Conservation (phyloP, 257 asterid genomes). For the Agastache rugosa region DNA sequence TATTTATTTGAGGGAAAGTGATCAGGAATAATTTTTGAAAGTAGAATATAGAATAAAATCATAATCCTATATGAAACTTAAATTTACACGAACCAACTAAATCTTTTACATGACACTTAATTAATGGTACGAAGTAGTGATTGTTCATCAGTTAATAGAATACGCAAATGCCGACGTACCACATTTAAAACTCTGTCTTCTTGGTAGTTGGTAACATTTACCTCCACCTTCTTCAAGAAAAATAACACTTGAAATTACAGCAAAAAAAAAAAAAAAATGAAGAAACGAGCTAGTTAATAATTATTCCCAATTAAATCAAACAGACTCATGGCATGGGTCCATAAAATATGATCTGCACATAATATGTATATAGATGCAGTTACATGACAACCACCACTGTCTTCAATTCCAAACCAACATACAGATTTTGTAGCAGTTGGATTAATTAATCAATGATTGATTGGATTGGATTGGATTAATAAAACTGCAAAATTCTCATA, state of each 20-base stretch:
- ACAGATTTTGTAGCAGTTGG: not conserved
- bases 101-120: too few species aligned
- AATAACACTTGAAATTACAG: not conserved
- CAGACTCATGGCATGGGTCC: not conserved
- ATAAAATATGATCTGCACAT: not conserved
- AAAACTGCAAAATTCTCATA: too few species aligned
- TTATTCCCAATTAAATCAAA: not conserved
- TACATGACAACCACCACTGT: not conserved
- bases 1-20: too few species aligned
- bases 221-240: not conserved
- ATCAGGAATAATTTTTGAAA: too few species aligned
- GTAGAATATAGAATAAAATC: too few species aligned
- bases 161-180: not conserved
- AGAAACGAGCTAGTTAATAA: not conserved
- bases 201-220: slow-evolving; percentile 11
- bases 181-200: slow-evolving; percentile 1
- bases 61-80: too few species aligned
- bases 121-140: not conserved
- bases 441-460: not conserved
- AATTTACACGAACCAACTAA: too few species aligned
- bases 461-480: too few species aligned
- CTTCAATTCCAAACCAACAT: not conserved
- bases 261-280: not conserved
- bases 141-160: not conserved
- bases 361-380: not conserved